Percentiles rank a stretch among this genome's conserved stretches.
Conservation (phyloP, 768 basidiomycete genomes). For the Mycena belliarum region DNA sequence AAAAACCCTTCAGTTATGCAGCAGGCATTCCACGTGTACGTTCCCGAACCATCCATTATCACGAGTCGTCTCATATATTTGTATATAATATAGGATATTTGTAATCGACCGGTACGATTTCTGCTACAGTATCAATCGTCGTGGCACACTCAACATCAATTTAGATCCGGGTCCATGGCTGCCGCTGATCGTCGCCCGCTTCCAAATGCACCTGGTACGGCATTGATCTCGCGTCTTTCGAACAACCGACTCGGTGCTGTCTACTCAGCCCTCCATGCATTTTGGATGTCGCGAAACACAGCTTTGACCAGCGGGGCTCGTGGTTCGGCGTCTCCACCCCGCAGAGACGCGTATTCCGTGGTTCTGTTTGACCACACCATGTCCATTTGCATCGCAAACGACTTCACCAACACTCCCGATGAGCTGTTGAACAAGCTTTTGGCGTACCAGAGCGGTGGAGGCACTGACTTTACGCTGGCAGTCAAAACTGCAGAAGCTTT, state of each 20-base stretch:
- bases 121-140: not conserved
- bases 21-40: conserved; percentile 57
- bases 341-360: conserved; percentile 35
- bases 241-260: conserved; percentile 55
- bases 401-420: conserved; percentile 47
- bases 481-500: conserved; percentile 32
- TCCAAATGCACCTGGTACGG: conserved; percentile 38
- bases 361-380: conserved; percentile 40
- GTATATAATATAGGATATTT: conserved; percentile 41
- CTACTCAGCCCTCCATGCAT: conserved; percentile 33
- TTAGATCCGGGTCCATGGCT: conserved; percentile 50
- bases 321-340: not conserved
- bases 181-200: conserved; percentile 40
- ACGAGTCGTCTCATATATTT: not conserved
- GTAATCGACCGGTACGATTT: conserved; percentile 45
- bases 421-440: conserved; percentile 41
- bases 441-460: conserved; percentile 23
- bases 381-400: conserved; percentile 36
- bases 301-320: conserved; percentile 7
- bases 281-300: conserved; percentile 23
- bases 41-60: not conserved
- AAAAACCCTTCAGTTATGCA: conserved; percentile 47
- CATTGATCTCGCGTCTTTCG: conserved; percentile 3
- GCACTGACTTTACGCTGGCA: conserved; percentile 47
- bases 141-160: not conserved